A percentile compares a stretch with the other conserved stretches of the same genome.
These are phyloP conservation scores for Begonia loranthoides DNA, from an alignment of 306 rosid genomes.

Conservation along the genomic window DNA sequence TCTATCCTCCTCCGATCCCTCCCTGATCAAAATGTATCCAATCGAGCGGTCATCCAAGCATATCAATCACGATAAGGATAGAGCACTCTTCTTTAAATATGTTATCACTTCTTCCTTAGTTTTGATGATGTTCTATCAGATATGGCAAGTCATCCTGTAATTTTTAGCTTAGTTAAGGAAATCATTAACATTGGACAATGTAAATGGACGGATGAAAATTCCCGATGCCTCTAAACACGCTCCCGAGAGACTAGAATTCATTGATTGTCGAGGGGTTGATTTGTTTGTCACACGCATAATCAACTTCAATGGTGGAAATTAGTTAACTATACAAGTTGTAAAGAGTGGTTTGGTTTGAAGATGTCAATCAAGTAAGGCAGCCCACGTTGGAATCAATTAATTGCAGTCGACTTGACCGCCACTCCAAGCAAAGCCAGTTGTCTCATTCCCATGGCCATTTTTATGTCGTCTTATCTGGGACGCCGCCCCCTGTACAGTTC, in stretches of 20 bases:
- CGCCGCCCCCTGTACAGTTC: too few relatives aligned
- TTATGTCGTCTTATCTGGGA: too few relatives aligned
- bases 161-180: constrained; percentile 21
- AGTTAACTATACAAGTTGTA: background rate
- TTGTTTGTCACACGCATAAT: background rate
- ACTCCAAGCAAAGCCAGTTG: constrained; percentile 12
- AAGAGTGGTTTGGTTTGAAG: background rate
- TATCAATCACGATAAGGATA: constrained; percentile 42
- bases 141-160: constrained; percentile 22
- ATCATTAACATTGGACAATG: constrained; percentile 22
- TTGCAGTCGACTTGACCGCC: constrained; percentile 3
- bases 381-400: too few relatives aligned
- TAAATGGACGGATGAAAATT: constrained; percentile 20
- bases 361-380: too few relatives aligned
- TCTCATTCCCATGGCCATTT: background rate
- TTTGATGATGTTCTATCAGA: constrained; percentile 21
- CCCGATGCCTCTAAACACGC: constrained; percentile 10
- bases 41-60: constrained; percentile 22
- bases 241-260: background rate
- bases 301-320: constrained; percentile 3
- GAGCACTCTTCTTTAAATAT: constrained; percentile 23
- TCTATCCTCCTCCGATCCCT: constrained; percentile 11
- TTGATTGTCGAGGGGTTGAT: background rate
- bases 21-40: constrained; percentile 23
- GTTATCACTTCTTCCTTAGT: constrained; percentile 27